Evolutionary conservation across 176 grass and related monocot species (phyloP).

Genomic region (Bromus sterilis): DNA sequence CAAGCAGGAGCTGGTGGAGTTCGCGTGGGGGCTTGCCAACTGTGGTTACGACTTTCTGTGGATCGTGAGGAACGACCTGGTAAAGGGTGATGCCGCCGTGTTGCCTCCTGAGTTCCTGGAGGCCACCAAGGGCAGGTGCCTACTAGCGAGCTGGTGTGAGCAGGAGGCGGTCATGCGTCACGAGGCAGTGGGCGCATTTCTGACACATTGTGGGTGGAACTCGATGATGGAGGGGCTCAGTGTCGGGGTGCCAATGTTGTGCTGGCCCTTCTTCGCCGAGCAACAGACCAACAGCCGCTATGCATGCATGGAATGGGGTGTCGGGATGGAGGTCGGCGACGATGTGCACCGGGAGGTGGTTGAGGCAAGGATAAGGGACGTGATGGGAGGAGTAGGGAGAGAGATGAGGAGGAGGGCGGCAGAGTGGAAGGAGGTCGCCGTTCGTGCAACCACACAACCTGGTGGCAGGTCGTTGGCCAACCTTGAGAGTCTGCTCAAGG

Average conservation of each 20-base stretch:
- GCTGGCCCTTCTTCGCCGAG: conserved; percentile 33
- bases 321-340: conserved; percentile 3
- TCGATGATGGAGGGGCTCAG: conserved; percentile 3
- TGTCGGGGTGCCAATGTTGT: conserved; percentile 14
- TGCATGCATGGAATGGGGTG: conserved; percentile 15
- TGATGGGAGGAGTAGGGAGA: not conserved
- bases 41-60: conserved; percentile 55
- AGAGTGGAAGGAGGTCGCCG: not conserved
- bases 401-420: not conserved
- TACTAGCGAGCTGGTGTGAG: not conserved
- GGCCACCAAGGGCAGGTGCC: not conserved
- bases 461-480: not conserved
- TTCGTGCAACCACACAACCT: not conserved
- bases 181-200: not conserved
- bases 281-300: conserved; percentile 16
- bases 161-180: conserved; percentile 9
- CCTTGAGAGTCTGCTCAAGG: not conserved
- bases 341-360: conserved; percentile 8
- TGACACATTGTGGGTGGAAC: conserved; percentile 37
- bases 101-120: not conserved
- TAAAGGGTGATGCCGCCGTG: not conserved
- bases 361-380: not conserved
- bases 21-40: conserved; percentile 67
- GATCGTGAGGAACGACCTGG: conserved; percentile 13
- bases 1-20: conserved; percentile 28